A percentile compares a stretch with the other conserved stretches of the same genome.
Conservation (phyloP, 805 yeast species). For the Saccharomycopsis capsularis region DNA sequence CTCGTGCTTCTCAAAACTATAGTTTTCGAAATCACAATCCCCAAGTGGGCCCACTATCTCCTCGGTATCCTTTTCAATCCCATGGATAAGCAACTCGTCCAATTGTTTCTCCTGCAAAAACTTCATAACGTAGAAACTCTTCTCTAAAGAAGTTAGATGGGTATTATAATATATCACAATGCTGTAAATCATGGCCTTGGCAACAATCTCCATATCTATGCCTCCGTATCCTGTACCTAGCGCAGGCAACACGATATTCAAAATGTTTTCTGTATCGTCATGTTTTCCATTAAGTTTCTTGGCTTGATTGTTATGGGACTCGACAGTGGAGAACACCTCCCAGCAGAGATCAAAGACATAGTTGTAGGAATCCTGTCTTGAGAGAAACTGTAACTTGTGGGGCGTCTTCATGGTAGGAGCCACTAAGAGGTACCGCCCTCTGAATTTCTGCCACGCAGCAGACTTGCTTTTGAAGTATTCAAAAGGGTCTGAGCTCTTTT, state of each 20-base stretch:
- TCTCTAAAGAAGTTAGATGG: background rate
- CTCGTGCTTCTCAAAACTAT: background rate
- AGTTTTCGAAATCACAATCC: no score
- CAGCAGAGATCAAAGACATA: conserved; percentile 18
- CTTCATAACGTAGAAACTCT: background rate
- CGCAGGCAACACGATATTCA: conserved; percentile 10
- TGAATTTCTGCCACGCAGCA: conserved; percentile 8
- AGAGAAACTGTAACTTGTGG: conserved; percentile 1
- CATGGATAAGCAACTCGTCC: background rate
- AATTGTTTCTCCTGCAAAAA: background rate
- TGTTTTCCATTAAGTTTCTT: background rate
- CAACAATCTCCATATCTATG: conserved; percentile 4
- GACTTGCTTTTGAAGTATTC: background rate
- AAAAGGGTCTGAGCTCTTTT: no score
- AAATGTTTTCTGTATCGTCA: background rate
- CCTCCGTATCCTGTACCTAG: conserved; percentile 17
- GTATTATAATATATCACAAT: background rate
- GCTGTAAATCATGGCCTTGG: conserved; percentile 10
- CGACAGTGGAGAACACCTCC: conserved; percentile 11
- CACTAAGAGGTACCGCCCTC: conserved; percentile 11
- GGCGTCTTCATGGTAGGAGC: conserved; percentile 18
- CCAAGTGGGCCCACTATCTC: no score
- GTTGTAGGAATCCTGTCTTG: background rate
- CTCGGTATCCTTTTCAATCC: background rate
- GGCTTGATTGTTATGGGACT: conserved; percentile 1